Conservation (phyloP, 345 rosid genomes). For the Corchorus capsularis region DNA sequence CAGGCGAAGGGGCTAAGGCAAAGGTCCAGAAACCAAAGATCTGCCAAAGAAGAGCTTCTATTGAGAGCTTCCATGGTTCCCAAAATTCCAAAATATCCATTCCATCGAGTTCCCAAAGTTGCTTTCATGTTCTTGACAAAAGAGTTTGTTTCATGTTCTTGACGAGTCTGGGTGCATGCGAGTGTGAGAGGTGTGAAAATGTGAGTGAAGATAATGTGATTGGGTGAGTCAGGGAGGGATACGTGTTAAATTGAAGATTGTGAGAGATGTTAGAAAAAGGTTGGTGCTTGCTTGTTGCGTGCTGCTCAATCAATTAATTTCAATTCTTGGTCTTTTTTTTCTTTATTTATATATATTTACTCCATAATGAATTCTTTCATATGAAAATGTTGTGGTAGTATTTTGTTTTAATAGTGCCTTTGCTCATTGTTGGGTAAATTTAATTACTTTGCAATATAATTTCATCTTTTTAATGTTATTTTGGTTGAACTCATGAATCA, state of each 20-base stretch:
- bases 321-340: background rate
- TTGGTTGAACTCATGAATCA: too few species aligned
- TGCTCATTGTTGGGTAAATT: background rate
- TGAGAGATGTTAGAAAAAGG: conserved; percentile 65
- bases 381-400: background rate
- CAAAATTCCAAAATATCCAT: conserved; percentile 38
- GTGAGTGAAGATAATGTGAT: conserved; percentile 23
- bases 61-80: conserved; percentile 77
- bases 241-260: conserved; percentile 61
- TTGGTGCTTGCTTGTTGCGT: conserved; percentile 74
- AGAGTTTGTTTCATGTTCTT: conserved; percentile 58
- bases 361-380: background rate
- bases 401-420: background rate
- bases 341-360: background rate
- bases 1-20: too few species aligned
- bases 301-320: conserved; percentile 59
- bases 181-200: conserved; percentile 53
- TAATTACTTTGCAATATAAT: background rate
- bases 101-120: conserved; percentile 56
- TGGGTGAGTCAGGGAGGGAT: conserved; percentile 64
- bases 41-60: conserved; percentile 59
- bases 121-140: conserved; percentile 87
- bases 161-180: too few species aligned
- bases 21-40: too few species aligned
- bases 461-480: background rate